Percentiles rank a stretch among this genome's conserved stretches.
Evolutionary conservation across 1,284 basidiomycete genomes (phyloP).

Genomic region (Coriolopsis trogii): DNA sequence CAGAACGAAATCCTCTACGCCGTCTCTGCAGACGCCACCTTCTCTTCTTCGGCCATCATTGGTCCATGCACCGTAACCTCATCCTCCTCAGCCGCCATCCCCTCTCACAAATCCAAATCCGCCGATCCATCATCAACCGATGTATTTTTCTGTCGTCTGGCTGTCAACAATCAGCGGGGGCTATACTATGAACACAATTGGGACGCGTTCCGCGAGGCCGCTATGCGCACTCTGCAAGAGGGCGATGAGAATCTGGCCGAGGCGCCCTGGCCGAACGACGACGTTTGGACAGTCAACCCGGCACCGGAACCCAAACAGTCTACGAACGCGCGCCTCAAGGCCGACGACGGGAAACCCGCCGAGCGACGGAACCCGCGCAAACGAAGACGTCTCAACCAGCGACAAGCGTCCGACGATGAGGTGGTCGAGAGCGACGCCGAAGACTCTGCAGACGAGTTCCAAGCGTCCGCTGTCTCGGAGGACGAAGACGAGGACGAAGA

Average conservation of each 20-base stretch:
- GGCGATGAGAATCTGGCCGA: slow-evolving; percentile 5
- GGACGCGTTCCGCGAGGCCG: slow-evolving; percentile 47
- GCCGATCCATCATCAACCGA: slow-evolving; percentile 18
- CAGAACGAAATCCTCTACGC: slow-evolving; percentile 76
- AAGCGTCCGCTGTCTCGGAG: neutral
- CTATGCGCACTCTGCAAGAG: slow-evolving; percentile 37
- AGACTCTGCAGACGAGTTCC: slow-evolving; percentile 3
- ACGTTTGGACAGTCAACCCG: slow-evolving; percentile 13
- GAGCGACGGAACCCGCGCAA: neutral
- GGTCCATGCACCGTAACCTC: slow-evolving; percentile 52
- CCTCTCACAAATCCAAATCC: neutral
- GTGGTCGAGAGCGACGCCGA: neutral
- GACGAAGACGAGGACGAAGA: neutral
- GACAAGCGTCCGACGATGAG: neutral
- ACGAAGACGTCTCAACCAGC: neutral
- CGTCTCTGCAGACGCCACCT: slow-evolving; percentile 47
- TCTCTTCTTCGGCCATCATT: slow-evolving; percentile 54
- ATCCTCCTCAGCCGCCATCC: slow-evolving; percentile 11
- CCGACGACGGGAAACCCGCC: neutral
- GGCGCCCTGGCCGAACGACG: slow-evolving; percentile 10
- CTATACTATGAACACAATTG: slow-evolving; percentile 67
- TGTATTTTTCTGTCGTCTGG: slow-evolving; percentile 58
- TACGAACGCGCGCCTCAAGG: too few species aligned
- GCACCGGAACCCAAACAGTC: neutral
- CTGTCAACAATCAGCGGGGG: slow-evolving; percentile 59